Evolutionary conservation across 192 early-diverging fungal species (phyloP).

Genomic region (Gigaspora rosea): DNA sequence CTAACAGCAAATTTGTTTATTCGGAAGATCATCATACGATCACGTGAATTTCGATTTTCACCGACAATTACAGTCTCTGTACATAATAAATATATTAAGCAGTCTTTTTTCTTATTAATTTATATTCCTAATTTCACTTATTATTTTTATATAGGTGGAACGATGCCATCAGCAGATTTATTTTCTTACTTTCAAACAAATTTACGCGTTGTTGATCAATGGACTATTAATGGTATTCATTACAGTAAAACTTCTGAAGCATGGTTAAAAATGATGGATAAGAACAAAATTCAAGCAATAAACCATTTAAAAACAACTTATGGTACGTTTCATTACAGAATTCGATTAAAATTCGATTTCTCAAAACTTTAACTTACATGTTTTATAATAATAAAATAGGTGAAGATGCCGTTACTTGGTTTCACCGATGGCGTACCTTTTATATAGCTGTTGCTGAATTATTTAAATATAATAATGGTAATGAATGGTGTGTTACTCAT

Average conservation of each 20-base stretch:
- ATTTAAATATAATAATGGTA: slow-evolving; percentile 56
- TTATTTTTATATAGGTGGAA: slow-evolving; percentile 31
- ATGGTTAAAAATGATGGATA: slow-evolving; percentile 58
- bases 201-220: slow-evolving; percentile 55
- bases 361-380: neutral
- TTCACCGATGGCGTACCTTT: slow-evolving; percentile 64
- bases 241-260: slow-evolving; percentile 56
- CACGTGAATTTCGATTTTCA: too few species aligned
- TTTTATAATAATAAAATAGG: neutral
- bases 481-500: slow-evolving; percentile 65
- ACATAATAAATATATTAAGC: too few species aligned
- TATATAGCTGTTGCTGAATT: slow-evolving; percentile 58
- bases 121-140: too few species aligned
- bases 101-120: too few species aligned
- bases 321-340: slow-evolving; percentile 38
- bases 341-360: neutral
- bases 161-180: slow-evolving; percentile 51
- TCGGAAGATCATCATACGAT: too few species aligned
- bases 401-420: slow-evolving; percentile 53
- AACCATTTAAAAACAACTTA: slow-evolving; percentile 48
- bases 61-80: too few species aligned
- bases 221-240: slow-evolving; percentile 62
- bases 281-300: slow-evolving; percentile 44
- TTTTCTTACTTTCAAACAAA: slow-evolving; percentile 63
- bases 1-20: too few species aligned